Evolutionary conservation across 2,329 filamentous ascomycete species (phyloP), one percentile per base, ranked within the genome.

Genomic region (Tricladium varicosporioides): DNA sequence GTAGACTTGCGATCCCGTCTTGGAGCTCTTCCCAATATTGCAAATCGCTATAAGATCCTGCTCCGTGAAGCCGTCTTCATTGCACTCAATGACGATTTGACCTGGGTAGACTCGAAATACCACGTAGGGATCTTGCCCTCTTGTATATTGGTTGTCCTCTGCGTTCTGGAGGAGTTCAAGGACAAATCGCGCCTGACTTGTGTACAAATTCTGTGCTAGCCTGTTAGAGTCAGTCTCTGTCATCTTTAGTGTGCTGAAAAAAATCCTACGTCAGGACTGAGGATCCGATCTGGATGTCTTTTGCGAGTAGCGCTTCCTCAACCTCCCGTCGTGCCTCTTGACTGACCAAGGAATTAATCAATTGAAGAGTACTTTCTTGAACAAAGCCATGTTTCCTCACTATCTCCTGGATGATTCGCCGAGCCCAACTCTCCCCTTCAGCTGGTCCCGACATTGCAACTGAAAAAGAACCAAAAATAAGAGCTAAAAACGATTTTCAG

Each of bases 81-180:
- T 81, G 64, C 76, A 80, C 18, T 71, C 62, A 0, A 72, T 65
- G 4, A 81, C 59, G 19, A 60, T 57, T 27, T 70, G 68, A 42
- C 60, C 40, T 13, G 59, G 58, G 48, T 55, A 69, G 10, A 60
- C 2, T 18, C 54, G 53, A 75, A 79, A 7, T 65, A 61, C 0
- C 75, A 63, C 46, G 62, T 71, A 0, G 75, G 75, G 2, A 53
- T 57, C 0, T 57, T 31, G 3, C n/a, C 31, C 22, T 27, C 43
- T 33, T n/a, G 57, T 57, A 60, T 77, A 82, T 8, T 57, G 50
- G 56, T 80, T 81, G 62, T 82, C 79, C 33, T 83, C 80, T 2
- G 78, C 78, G 60, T 83, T 83, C 59, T 82, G 80, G 0, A 83
- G 70, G 0, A 83, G 64, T 65, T 83, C 80, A 40, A 80, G 77